These are phyloP conservation scores for Senna siamea DNA, from an alignment of 306 rosid genomes.

Conservation along the genomic window DNA sequence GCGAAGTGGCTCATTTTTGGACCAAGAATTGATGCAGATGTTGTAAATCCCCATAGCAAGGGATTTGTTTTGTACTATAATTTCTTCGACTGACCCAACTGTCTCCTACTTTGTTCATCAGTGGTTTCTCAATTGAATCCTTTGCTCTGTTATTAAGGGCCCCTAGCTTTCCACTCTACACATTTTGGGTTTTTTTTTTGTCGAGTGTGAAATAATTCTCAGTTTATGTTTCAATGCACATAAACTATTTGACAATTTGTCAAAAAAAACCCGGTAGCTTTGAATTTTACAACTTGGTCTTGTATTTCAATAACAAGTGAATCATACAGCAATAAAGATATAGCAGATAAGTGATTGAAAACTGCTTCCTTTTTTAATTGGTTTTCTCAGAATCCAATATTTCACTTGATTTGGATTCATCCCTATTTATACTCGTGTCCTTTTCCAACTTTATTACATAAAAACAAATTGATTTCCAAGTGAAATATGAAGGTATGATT, in stretches of 20 bases:
- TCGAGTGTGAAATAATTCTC: too few species aligned
- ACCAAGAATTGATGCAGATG: too few species aligned
- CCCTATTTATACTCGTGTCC: conserved; percentile 11
- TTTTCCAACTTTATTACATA: conserved; percentile 23
- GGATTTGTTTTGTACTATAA: not conserved
- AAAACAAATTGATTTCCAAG: conserved; percentile 7
- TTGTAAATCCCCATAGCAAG: not conserved
- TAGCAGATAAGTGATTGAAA: not conserved
- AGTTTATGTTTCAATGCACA: not conserved
- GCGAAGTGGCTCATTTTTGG: too few species aligned
- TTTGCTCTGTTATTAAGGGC: too few species aligned
- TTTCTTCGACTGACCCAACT: conserved; percentile 21
- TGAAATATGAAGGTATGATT: not conserved
- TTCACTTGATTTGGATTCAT: not conserved
- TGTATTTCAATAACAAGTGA: not conserved
- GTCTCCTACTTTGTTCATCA: conserved; percentile 31
- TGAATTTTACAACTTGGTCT: not conserved
- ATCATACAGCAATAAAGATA: not conserved
- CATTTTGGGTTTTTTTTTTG: too few species aligned
- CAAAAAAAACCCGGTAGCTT: not conserved
- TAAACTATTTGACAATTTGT: not conserved
- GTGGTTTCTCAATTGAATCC: conserved; percentile 29
- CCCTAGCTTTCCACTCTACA: too few species aligned
- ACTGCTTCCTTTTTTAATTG: not conserved
- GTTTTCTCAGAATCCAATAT: not conserved